A percentile compares a stretch with the other conserved stretches of the same genome.
phyloP scores from a whole-genome alignment of 768 basidiomycete species.

The Obba rivulosa region DNA sequence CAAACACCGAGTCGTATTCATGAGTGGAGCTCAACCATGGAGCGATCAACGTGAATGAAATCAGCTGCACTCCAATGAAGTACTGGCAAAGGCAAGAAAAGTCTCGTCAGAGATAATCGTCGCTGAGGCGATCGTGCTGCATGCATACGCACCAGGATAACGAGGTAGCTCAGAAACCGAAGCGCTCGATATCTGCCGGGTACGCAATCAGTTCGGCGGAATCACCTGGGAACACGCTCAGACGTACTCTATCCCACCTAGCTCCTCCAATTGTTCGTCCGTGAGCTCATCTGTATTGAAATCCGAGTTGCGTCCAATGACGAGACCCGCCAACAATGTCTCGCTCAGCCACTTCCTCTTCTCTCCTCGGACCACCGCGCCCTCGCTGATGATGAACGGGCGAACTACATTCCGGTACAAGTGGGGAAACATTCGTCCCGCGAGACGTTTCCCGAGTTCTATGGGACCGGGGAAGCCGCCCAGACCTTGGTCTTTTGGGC shows the following conservation, averaged over 20 bases:
- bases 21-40: conserved; percentile 50
- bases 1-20: conserved; percentile 45
- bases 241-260: conserved; percentile 71
- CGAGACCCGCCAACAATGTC: conserved; percentile 30
- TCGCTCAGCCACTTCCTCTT: conserved; percentile 31
- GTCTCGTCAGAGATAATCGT: too few species aligned
- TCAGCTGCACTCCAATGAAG: conserved; percentile 51
- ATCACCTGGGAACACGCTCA: too few species aligned
- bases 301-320: conserved; percentile 56
- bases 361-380: not conserved
- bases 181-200: conserved; percentile 38
- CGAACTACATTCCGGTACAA: conserved; percentile 23
- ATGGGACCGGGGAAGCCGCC: conserved; percentile 47
- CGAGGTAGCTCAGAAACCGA: conserved; percentile 42
- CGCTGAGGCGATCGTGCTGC: not conserved
- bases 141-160: conserved; percentile 35
- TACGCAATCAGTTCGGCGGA: too few species aligned
- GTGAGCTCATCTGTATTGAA: conserved; percentile 50
- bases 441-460: conserved; percentile 30
- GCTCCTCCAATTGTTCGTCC: conserved; percentile 62
- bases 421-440: conserved; percentile 38
- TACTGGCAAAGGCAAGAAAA: conserved; percentile 44
- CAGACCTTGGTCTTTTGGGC: conserved; percentile 31
- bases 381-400: not conserved
- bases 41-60: conserved; percentile 51